Evolutionary conservation across 164 flowering plant genomes (phyloP), one percentile per base, ranked within the genome.

Genomic region (Kalanchoe fedtschenkoi): DNA sequence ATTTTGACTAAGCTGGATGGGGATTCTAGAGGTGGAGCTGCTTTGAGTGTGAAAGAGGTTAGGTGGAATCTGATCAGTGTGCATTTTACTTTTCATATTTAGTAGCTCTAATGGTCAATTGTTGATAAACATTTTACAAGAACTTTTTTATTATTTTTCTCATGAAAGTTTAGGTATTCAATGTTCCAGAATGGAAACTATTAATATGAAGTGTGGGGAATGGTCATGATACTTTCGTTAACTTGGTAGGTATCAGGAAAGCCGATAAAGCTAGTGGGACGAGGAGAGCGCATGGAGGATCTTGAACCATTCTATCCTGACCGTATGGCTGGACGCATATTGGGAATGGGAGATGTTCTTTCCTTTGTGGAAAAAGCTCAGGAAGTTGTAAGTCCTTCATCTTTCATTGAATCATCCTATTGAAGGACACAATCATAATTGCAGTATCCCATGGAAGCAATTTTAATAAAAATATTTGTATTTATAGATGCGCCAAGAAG

Each of bases 311-410:
- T 92, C 79, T 89, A 92, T 65, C 98, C 98, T 46, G 89, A 89
- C 71, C 93, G 97, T 58, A 92, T 92, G 98, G 98, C 96, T 26
- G 98, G 98, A 41, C 88, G 97, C 29, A 81, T 92, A 61, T 75
- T 93, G 71, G 98, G 98, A 74, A 93, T 93, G 98, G 98, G 98
- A 51, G 98, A 93, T 75, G 97, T 93, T 74, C 91, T 93, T 44
- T 81, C 97, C 58, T 86, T 90, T 73, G 98, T 93, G 56, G 98
- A 93, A 81, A 93, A 93, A 73, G 97, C 98, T 37, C 97, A 93
- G 79, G 95, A 93, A 93, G 95, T 89, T 75, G 97, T 89, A 74
- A 83, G 98, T 82, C 51, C 44, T 56, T 38, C 16, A 58, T 38
- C 56, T 34, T 42, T 67, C 30, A 11, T 37, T 28, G 16, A 4